Percentiles rank a stretch among this genome's conserved stretches.
These are phyloP conservation scores for Sarocladium brachiariae DNA, from an alignment of 2,329 filamentous ascomycete genomes.

Conservation along the genomic window DNA sequence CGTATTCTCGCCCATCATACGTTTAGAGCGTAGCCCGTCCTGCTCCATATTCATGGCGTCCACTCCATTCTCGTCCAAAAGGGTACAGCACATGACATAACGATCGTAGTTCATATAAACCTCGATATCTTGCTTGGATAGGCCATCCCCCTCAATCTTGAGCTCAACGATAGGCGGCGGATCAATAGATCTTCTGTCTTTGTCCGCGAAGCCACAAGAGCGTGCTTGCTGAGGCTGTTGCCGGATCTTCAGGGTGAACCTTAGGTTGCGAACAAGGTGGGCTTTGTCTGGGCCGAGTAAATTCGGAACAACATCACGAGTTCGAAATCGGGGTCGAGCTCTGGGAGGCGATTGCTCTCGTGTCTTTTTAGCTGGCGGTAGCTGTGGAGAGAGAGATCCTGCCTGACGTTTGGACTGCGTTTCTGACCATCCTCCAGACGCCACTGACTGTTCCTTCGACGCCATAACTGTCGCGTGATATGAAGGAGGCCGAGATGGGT, in stretches of 20 bases:
- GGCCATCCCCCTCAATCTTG: constrained; percentile 50
- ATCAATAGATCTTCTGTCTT: constrained; percentile 75
- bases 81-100: constrained; percentile 68
- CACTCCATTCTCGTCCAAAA: constrained; percentile 63
- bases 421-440: background rate
- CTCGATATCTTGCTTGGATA: constrained; percentile 46
- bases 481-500: background rate
- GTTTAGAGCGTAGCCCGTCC: constrained; percentile 64
- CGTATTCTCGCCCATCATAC: constrained; percentile 74
- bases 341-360: background rate
- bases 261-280: constrained; percentile 16
- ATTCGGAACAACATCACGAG: constrained; percentile 27
- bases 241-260: constrained; percentile 43
- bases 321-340: background rate
- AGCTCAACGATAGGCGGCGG: constrained; percentile 78
- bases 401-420: constrained; percentile 1
- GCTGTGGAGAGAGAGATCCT: background rate
- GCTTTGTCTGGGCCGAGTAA: constrained; percentile 17
- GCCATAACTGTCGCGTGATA: background rate
- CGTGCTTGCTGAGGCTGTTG: constrained; percentile 74
- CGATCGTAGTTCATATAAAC: constrained; percentile 52
- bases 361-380: background rate
- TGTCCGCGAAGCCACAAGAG: constrained; percentile 76
- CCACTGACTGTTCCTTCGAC: background rate
- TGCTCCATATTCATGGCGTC: constrained; percentile 68